Base-by-base conservation (phyloP, 2,329 filamentous ascomycete species). In the Esteya vermicola region DNA sequence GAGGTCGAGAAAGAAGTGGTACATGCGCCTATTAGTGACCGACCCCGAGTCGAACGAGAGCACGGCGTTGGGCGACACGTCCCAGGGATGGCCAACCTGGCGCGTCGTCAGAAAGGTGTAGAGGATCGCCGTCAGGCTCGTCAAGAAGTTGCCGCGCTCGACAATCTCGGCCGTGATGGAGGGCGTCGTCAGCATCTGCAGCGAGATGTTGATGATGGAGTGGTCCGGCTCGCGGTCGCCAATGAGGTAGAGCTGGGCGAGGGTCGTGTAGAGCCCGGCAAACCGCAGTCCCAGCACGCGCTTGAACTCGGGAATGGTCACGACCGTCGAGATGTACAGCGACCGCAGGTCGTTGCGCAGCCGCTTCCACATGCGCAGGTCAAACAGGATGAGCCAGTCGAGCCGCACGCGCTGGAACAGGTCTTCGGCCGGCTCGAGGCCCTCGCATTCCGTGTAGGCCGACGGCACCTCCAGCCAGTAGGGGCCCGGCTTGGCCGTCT, bases 141-240 rank as follows among this genome's bases (percentile, higher is more conserved):
- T 95, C 48, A 98, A 67, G 54, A 98, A 98, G 57, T 98, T 98
- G 22, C 88, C 89, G 34, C 86, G 75, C 52, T 94, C 84, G 9
- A 98, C 85, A 37, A 96, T 83, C 59, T 98, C 93, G 33, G 86
- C 83, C 0, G 89, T 96, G 48, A 98, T 96, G 0, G 89, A 93
- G 2, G 91, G 88, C 0, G 91, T 95, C 0, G 91, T 98, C 46
- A 98, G 67, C 75, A 98, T 93, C 55, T 98, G 91, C 23, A 96
- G 65, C 5, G 89, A 96, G 28, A 98, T 74, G 54, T 95, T 95
- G 66, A 98, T 94, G 54, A 98, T 96, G 10, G 89, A 96, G 58
- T 96, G 89, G 53, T 98, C 91, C 3, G 91, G 91, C 57, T 98
- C 91, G 47, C 91, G 73, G 54, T 98, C 91, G 13, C 89, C 89